A percentile compares a stretch with the other conserved stretches of the same genome.
Evolutionary conservation across 23 red algal genomes (phyloP).

Genomic region (Pyropia haitanensis): DNA sequence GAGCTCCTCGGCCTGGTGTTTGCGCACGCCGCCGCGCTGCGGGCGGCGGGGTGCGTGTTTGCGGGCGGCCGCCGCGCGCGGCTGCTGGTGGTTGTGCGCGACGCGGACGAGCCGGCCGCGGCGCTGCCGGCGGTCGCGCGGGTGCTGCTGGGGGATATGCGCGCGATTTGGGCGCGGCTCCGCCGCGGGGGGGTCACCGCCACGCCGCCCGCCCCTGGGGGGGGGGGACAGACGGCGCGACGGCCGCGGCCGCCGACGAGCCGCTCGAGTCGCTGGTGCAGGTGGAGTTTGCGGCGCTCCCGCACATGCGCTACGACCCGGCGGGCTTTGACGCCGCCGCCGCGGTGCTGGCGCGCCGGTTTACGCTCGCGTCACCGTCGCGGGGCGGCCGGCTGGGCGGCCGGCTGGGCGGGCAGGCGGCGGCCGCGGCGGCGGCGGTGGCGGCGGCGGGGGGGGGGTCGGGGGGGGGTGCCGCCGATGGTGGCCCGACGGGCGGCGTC

Average conservation of each 20-base stretch:
- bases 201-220: no score
- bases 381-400: no score
- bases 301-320: slow-evolving; percentile 45
- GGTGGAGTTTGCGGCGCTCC: slow-evolving; percentile 49
- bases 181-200: not conserved
- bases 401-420: no score
- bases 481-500: no score
- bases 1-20: slow-evolving; percentile 82
- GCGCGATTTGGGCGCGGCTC: slow-evolving; percentile 44
- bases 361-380: slow-evolving; percentile 3
- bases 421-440: no score
- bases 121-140: slow-evolving; percentile 42
- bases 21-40: slow-evolving; percentile 36
- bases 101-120: slow-evolving; percentile 42
- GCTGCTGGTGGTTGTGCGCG: slow-evolving; percentile 70
- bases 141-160: slow-evolving; percentile 59
- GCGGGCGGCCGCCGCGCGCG: slow-evolving; percentile 9
- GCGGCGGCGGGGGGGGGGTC: no score
- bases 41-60: slow-evolving; percentile 11
- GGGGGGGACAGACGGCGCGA: not conserved
- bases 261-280: slow-evolving; percentile 39
- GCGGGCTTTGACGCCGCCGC: slow-evolving; percentile 26
- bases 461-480: no score
- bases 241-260: not conserved
- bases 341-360: slow-evolving; percentile 13